Evolutionary conservation across 345 rosid genomes (phyloP).

Genomic region (Leavenworthia alabamica): DNA sequence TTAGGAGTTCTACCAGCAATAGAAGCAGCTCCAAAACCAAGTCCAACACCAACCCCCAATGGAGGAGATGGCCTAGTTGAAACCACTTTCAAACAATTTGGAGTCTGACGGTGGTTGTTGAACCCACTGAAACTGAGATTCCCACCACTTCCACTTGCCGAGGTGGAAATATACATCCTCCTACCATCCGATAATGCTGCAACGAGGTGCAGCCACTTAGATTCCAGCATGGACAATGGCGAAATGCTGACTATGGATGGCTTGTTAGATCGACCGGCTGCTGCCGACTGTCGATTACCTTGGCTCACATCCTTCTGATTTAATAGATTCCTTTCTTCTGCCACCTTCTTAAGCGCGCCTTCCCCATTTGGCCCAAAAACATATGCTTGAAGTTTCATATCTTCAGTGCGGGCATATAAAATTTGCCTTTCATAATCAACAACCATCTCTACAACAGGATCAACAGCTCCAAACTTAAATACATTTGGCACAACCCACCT

Average conservation of each 20-base stretch:
- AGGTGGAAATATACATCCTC: constrained; percentile 91
- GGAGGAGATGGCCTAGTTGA: constrained; percentile 94
- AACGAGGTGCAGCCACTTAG: constrained; percentile 92
- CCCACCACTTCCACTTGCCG: constrained; percentile 55
- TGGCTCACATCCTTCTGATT: constrained; percentile 68
- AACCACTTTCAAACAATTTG: constrained; percentile 87
- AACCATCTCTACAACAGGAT: constrained; percentile 87
- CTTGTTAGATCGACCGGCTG: constrained; percentile 59
- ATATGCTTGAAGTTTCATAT: constrained; percentile 90
- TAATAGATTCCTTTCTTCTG: constrained; percentile 84
- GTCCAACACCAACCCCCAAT: constrained; percentile 78
- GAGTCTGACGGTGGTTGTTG: constrained; percentile 44
- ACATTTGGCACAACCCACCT: constrained; percentile 98
- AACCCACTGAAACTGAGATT: constrained; percentile 62
- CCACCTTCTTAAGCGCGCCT: constrained; percentile 79
- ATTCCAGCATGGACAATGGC: constrained; percentile 78
- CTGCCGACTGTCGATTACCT: constrained; percentile 65
- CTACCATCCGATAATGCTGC: constrained; percentile 93
- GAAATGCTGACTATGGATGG: constrained; percentile 82
- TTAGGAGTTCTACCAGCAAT: constrained; percentile 67
- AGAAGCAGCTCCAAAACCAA: constrained; percentile 75
- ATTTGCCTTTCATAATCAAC: constrained; percentile 89
- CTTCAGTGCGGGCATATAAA: constrained; percentile 88
- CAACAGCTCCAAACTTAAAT: constrained; percentile 91
- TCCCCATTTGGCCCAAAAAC: constrained; percentile 65